Evolutionary conservation across 2,329 filamentous ascomycete species (phyloP), one percentile per base, ranked within the genome.

Genomic region (Fusarium incarnatum): DNA sequence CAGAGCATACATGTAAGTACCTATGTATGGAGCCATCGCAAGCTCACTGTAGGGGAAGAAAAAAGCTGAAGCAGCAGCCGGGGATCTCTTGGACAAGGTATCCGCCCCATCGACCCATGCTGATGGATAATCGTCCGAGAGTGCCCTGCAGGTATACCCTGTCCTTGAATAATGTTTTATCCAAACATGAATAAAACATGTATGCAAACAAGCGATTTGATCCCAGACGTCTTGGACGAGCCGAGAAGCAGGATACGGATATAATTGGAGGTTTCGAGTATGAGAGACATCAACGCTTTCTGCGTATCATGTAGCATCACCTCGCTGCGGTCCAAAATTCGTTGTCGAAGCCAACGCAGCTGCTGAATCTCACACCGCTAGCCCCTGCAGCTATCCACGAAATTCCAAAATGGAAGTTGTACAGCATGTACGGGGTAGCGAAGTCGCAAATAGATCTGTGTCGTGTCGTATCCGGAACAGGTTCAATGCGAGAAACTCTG

Each of bases 91-190:
- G 49, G 71, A 68, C 42, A 45, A 60, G 60, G 58, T 61, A 62
- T 66, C 58, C 69, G 64, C 57, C 63, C 30, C 52, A 75, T 75
- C 72, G 60, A 65, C 71, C 68, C 73, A 75, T 75, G 61, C 71
- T 59, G 53, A 56, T 60, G 64, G 64, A 71, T 59, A 73, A 76
- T 75, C 73, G 67, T 60, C 68, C 68, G 73, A 75, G 73, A 75
- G 71, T 57, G 41, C 42, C 64, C 60, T 70, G 70, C 70, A 73
- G 63, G 67, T 56, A 45, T 58, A 64, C 55, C 61, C 49, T 60
- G 42, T 54, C 46, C 7, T 22, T 30, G 42, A 47, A 49, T 53
- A 41, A 60, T 32, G 27, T 44, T 48, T 54, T 64, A 48, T 47
- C 30, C 62, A 70, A 44, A 63, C 46, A 50, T 49, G 44, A 56